A percentile compares a stretch with the other conserved stretches of the same genome.
phyloP scores from a whole-genome alignment of 257 asterid genomes.

The Oldenlandia corymbosa region DNA sequence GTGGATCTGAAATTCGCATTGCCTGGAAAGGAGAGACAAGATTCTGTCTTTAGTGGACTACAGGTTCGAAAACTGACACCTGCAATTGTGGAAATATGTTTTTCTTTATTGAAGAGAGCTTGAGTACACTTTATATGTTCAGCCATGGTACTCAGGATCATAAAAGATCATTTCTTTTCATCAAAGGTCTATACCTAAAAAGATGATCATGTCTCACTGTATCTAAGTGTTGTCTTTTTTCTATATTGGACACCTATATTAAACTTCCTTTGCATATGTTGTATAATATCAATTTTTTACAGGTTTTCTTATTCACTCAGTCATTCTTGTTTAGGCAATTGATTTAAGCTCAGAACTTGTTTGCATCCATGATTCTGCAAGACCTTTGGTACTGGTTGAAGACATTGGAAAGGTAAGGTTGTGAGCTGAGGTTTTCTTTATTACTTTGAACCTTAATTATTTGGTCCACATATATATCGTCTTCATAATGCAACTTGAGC shows the following conservation, averaged over 20 bases:
- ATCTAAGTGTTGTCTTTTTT: background rate
- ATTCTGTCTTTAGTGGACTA: constrained; percentile 90
- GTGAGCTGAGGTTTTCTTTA: constrained; percentile 1
- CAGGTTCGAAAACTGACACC: constrained; percentile 37
- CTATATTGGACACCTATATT: background rate
- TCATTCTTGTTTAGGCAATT: constrained; percentile 47
- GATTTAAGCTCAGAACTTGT: constrained; percentile 71
- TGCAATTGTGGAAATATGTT: background rate
- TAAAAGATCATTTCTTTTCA: background rate
- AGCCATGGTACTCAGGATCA: background rate
- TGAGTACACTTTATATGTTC: background rate
- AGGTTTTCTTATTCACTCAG: background rate
- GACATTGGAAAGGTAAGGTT: constrained; percentile 69
- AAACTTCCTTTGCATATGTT: background rate
- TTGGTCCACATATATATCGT: background rate
- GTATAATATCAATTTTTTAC: background rate
- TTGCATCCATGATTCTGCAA: constrained; percentile 97
- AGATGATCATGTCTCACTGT: background rate
- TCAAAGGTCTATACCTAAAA: background rate
- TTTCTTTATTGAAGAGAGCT: background rate
- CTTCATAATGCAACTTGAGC: background rate
- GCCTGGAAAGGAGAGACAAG: constrained; percentile 99
- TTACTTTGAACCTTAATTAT: background rate
- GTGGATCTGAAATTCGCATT: constrained; percentile 80
- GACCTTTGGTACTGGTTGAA: constrained; percentile 71